phyloP scores from a whole-genome alignment of 2,329 filamentous ascomycete species.

The Rachicladosporium sp. region DNA sequence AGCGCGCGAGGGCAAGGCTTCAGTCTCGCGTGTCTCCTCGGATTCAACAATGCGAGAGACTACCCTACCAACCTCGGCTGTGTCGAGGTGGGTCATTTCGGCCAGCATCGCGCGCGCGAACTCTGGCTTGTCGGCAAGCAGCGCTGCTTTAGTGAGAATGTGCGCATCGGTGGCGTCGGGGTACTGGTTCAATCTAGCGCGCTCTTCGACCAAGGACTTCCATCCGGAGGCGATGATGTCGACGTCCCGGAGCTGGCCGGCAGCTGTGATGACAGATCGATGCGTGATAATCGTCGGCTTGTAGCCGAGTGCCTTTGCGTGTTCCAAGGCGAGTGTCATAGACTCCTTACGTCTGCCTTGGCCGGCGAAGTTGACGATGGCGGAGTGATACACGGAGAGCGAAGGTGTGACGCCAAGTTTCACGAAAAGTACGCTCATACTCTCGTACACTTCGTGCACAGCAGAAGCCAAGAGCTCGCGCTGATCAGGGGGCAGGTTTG shows the following conservation, averaged over 20 bases:
- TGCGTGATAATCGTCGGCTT: conserved; percentile 22
- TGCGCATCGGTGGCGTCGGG: conserved; percentile 16
- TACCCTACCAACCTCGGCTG: neutral
- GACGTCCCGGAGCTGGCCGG: conserved; percentile 20
- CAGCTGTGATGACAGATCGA: conserved; percentile 23
- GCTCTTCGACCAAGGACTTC: conserved; percentile 16
- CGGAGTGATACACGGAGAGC: conserved; percentile 24
- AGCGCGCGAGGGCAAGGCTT: neutral
- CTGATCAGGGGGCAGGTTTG: conserved; percentile 9
- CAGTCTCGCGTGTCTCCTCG: neutral
- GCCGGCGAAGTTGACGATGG: conserved; percentile 25
- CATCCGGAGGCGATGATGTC: conserved; percentile 19
- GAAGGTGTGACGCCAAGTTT: conserved; percentile 16
- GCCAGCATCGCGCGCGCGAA: conserved; percentile 13
- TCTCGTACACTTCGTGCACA: conserved; percentile 16
- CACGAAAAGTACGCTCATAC: conserved; percentile 19
- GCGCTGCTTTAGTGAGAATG: conserved; percentile 17
- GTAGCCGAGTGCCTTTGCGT: conserved; percentile 17
- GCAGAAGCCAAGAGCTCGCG: conserved; percentile 12
- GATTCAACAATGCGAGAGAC: no score
- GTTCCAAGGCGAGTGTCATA: conserved; percentile 17
- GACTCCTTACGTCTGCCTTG: conserved; percentile 18
- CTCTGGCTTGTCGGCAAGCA: conserved; percentile 6
- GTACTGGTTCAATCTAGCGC: conserved; percentile 4
- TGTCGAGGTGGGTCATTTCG: neutral